A percentile compares a stretch with the other conserved stretches of the same genome.
Evolutionary conservation across 768 basidiomycete genomes (phyloP).

Genomic region (Leccinum subgranulosum): DNA sequence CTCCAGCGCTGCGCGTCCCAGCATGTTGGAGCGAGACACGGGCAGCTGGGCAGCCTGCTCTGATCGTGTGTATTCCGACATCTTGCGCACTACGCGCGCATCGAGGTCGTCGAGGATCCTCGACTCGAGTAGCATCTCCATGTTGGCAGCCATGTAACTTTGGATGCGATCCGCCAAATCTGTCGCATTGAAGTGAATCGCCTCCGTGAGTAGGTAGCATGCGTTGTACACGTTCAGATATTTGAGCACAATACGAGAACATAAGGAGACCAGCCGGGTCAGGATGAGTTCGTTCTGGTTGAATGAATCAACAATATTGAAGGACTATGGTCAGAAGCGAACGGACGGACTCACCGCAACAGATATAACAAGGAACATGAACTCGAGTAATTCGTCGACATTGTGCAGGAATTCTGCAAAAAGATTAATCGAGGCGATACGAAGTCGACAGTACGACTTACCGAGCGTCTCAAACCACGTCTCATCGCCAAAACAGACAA

Average conservation of each 20-base stretch:
- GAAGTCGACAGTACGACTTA: conserved; percentile 30
- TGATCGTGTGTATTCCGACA: conserved; percentile 53
- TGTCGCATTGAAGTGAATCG: conserved; percentile 69
- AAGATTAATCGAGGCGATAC: neutral
- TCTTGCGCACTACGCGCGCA: conserved; percentile 58
- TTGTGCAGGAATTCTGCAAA: conserved; percentile 55
- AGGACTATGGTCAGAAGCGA: neutral
- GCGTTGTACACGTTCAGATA: conserved; percentile 73
- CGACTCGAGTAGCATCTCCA: conserved; percentile 84
- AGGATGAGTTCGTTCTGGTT: conserved; percentile 81
- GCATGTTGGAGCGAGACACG: conserved; percentile 52
- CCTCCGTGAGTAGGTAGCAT: conserved; percentile 77
- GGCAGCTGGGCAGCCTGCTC: conserved; percentile 68
- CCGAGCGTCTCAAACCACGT: conserved; percentile 73
- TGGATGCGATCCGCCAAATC: conserved; percentile 70
- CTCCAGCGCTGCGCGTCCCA: conserved; percentile 54
- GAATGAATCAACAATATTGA: neutral
- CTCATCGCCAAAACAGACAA: conserved; percentile 71
- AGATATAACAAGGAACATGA: conserved; percentile 83
- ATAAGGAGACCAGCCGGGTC: conserved; percentile 80
- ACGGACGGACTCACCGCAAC: conserved; percentile 58
- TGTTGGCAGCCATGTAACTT: conserved; percentile 74
- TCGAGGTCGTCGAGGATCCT: conserved; percentile 78
- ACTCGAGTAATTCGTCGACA: conserved; percentile 76
- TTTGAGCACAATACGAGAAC: conserved; percentile 70